A percentile compares a stretch with the other conserved stretches of the same genome.
These are phyloP conservation scores for Emergomyces pasteurianus DNA, from an alignment of 2,329 filamentous ascomycete species.

Conservation along the genomic window DNA sequence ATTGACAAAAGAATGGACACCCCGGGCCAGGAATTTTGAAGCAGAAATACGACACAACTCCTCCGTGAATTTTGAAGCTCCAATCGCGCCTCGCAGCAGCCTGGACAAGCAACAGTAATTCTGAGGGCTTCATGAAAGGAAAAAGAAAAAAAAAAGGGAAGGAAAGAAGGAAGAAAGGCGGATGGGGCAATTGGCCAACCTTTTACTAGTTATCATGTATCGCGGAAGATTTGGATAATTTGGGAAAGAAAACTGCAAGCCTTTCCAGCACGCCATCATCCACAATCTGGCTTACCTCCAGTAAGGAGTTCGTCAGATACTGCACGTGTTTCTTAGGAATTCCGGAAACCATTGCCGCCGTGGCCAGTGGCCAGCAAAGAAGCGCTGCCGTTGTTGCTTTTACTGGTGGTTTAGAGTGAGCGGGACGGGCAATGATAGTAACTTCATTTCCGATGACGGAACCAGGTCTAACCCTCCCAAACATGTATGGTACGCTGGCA, in stretches of 20 bases:
- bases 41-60: neutral
- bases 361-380: neutral
- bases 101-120: neutral
- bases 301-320: neutral
- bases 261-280: constrained; percentile 1
- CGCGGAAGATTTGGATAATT: neutral
- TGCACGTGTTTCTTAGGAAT: neutral
- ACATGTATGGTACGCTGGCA: neutral
- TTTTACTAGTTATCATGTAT: too few relatives aligned
- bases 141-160: too few relatives aligned
- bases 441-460: neutral
- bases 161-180: too few relatives aligned
- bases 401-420: neutral
- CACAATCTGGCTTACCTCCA: neutral
- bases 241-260: neutral
- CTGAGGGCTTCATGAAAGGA: neutral
- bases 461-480: neutral
- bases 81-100: neutral
- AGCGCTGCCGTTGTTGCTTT: neutral
- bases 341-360: neutral
- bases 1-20: neutral
- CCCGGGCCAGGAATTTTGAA: neutral
- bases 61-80: too few relatives aligned
- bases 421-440: neutral
- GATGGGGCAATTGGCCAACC: neutral